Percentiles rank a stretch among this genome's conserved stretches.
Evolutionary conservation across 192 early-diverging fungal genomes (phyloP).

Genomic region (Glomus cerebriforme): DNA sequence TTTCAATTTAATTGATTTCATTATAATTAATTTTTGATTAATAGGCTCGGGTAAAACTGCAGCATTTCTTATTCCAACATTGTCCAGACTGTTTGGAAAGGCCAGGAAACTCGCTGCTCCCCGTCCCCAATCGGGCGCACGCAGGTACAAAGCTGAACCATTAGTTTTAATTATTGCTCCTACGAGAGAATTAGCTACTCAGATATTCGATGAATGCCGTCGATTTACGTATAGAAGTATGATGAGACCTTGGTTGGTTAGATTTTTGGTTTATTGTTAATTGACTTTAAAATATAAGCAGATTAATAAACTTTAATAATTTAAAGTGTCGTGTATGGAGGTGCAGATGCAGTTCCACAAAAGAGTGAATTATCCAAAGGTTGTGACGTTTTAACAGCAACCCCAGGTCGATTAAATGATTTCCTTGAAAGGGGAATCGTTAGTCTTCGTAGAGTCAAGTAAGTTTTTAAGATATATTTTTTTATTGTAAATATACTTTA

Average conservation of each 20-base stretch:
- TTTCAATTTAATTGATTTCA: conserved; percentile 5
- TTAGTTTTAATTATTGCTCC: conserved; percentile 73
- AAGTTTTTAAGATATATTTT: conserved; percentile 46
- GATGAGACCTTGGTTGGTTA: conserved; percentile 51
- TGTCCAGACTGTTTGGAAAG: conserved; percentile 64
- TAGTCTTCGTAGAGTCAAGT: conserved; percentile 72
- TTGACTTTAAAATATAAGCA: not conserved
- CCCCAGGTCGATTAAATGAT: conserved; percentile 91
- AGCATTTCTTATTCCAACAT: conserved; percentile 78
- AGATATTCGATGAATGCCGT: conserved; percentile 79
- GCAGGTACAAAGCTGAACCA: conserved; percentile 56
- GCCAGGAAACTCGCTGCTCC: conserved; percentile 34
- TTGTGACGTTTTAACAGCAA: conserved; percentile 91
- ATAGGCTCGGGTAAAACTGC: conserved; percentile 76
- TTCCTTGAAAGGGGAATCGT: conserved; percentile 82
- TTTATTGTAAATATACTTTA: no score
- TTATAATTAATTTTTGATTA: not conserved
- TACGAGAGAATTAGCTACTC: conserved; percentile 80
- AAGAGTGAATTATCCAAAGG: conserved; percentile 78
- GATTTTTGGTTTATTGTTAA: conserved; percentile 32
- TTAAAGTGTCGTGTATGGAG: conserved; percentile 87
- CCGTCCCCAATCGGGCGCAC: conserved; percentile 37
- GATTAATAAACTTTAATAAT: conserved; percentile 11
- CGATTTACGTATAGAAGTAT: conserved; percentile 53
- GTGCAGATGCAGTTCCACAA: conserved; percentile 78